These are phyloP conservation scores for Teratosphaeria viscida DNA, from an alignment of 2,329 filamentous ascomycete genomes.

Conservation along the genomic window DNA sequence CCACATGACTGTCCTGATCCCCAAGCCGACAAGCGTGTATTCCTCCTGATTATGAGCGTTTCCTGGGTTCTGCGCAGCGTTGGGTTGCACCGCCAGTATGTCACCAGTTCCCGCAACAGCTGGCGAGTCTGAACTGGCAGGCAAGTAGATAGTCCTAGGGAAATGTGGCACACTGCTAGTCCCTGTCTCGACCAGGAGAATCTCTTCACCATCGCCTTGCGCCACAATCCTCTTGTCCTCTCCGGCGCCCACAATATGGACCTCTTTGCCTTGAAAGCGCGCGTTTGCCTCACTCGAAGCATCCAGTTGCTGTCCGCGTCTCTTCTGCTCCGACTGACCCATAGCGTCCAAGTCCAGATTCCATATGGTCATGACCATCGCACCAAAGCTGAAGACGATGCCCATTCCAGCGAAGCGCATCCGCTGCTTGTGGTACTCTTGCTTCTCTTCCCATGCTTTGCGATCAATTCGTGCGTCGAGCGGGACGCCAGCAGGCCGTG, in stretches of 20 bases:
- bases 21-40: conserved; percentile 81
- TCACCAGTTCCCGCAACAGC: conserved; percentile 5
- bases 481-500: conserved; percentile 9
- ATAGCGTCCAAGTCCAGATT: conserved; percentile 26
- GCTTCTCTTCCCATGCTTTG: conserved; percentile 19
- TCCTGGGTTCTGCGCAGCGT: conserved; percentile 22
- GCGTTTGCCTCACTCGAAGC: conserved; percentile 24
- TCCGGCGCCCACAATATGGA: conserved; percentile 52
- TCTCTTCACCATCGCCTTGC: conserved; percentile 41
- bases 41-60: conserved; percentile 44
- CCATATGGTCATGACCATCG: conserved; percentile 18
- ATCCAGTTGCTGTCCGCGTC: conserved; percentile 21
- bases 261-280: conserved; percentile 44
- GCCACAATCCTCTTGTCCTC: conserved; percentile 41
- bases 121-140: conserved; percentile 30
- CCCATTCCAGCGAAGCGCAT: conserved; percentile 29
- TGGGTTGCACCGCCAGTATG: conserved; percentile 9
- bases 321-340: conserved; percentile 15
- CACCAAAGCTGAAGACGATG: conserved; percentile 23
- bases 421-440: conserved; percentile 20
- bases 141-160: conserved; percentile 59
- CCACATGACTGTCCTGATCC: conserved; percentile 78
- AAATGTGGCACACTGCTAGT: conserved; percentile 72
- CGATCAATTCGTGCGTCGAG: conserved; percentile 16
- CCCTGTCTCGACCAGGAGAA: conserved; percentile 69